These are phyloP conservation scores for Yamadazyma kitorensis DNA, from an alignment of 805 yeast genomes.

Conservation along the genomic window DNA sequence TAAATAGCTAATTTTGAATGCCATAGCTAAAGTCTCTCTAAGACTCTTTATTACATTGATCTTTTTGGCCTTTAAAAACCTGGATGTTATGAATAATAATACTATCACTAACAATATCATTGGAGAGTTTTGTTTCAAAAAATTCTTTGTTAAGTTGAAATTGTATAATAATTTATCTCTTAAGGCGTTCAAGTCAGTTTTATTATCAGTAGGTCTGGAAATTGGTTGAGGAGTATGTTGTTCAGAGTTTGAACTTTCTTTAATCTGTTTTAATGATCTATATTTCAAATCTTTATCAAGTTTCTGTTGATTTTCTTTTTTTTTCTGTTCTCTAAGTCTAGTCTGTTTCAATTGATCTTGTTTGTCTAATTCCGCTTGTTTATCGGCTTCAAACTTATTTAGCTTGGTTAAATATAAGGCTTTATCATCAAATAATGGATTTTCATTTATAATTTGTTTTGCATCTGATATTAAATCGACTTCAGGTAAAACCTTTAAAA, in stretches of 20 bases:
- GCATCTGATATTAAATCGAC: conserved; percentile 28
- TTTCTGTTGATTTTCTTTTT: conserved; percentile 14
- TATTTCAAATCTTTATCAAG: conserved; percentile 23
- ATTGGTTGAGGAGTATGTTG: conserved; percentile 4
- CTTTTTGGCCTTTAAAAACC: conserved; percentile 21
- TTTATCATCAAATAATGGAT: conserved; percentile 14
- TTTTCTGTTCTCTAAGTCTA: conserved; percentile 22
- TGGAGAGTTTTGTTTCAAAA: conserved; percentile 27
- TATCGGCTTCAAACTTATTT: conserved; percentile 10
- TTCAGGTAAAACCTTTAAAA: conserved; percentile 34
- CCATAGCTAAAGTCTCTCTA: conserved; percentile 39
- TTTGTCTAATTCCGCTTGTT: conserved; percentile 13
- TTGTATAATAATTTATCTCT: conserved; percentile 17
- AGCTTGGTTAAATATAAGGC: conserved; percentile 8
- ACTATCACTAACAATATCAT: conserved; percentile 22
- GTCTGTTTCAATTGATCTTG: conserved; percentile 17
- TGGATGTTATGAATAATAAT: conserved; percentile 18
- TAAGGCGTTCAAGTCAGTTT: conserved; percentile 10
- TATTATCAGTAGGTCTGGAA: conserved; percentile 4
- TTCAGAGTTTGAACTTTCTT: conserved; percentile 4
- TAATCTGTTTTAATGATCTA: conserved; percentile 25
- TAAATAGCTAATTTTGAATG: conserved; percentile 41
- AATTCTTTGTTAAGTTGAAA: conserved; percentile 18
- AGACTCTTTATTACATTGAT: conserved; percentile 28
- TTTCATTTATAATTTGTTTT: conserved; percentile 21